Evolutionary conservation across 441 rosid genomes (phyloP).

Genomic region (Flueggea neowawraea): DNA sequence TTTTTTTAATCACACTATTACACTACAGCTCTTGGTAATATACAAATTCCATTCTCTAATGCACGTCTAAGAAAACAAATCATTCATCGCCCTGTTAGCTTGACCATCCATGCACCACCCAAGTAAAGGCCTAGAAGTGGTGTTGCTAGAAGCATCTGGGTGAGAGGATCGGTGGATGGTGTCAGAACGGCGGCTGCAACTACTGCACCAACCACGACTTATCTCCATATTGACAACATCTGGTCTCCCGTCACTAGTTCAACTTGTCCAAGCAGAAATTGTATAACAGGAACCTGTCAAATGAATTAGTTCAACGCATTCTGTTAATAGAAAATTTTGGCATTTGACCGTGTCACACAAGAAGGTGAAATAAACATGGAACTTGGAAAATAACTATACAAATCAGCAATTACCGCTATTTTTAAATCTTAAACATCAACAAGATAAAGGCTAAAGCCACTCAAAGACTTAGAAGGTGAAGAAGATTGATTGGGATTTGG

Average conservation of each 20-base stretch:
- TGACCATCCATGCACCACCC: conserved; percentile 94
- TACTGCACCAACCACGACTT: conserved; percentile 92
- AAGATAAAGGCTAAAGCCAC: too few relatives aligned
- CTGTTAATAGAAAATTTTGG: neutral
- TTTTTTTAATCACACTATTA: neutral
- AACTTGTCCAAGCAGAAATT: conserved; percentile 83
- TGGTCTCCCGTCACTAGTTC: conserved; percentile 88
- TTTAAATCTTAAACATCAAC: too few relatives aligned
- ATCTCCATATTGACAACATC: conserved; percentile 97
- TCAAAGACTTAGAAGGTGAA: too few relatives aligned
- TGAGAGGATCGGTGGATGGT: conserved; percentile 97
- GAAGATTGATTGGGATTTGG: too few relatives aligned
- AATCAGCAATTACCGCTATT: too few relatives aligned
- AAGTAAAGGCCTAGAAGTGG: conserved; percentile 90
- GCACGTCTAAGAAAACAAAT: neutral
- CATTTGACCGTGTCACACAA: neutral
- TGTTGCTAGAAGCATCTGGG: conserved; percentile 84
- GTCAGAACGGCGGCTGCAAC: conserved; percentile 92
- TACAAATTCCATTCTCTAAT: conserved; percentile 3
- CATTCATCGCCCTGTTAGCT: conserved; percentile 71
- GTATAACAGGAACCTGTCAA: conserved; percentile 96
- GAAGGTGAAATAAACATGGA: too few relatives aligned
- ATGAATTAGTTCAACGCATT: conserved; percentile 4
- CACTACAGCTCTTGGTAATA: conserved; percentile 10
- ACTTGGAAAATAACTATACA: too few relatives aligned